Conservation (phyloP, 1,284 basidiomycete genomes). For the Boletus subluridellus region DNA sequence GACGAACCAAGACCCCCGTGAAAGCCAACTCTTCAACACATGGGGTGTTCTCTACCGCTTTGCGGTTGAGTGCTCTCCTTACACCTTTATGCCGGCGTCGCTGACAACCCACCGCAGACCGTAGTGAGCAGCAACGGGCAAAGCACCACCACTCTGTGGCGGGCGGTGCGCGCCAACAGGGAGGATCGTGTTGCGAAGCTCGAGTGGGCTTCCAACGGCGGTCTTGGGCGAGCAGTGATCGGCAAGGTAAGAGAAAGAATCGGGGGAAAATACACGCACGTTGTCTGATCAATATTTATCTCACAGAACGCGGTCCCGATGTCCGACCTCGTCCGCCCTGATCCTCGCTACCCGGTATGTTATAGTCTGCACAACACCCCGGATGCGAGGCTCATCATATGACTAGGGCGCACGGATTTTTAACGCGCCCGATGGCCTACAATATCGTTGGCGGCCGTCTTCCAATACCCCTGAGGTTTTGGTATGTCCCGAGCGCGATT, state of each 20-base stretch:
- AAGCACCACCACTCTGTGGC: constrained; percentile 71
- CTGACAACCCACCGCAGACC: constrained; percentile 47
- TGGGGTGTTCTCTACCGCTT: constrained; percentile 80
- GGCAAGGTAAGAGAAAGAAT: constrained; percentile 57
- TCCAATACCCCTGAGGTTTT: constrained; percentile 55
- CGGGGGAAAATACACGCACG: background rate
- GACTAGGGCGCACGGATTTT: constrained; percentile 62
- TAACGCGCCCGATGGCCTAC: constrained; percentile 74
- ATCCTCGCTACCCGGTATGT: constrained; percentile 56
- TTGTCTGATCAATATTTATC: constrained; percentile 23
- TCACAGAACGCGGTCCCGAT: constrained; percentile 69
- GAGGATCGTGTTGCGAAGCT: constrained; percentile 81
- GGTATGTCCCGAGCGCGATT: constrained; percentile 43
- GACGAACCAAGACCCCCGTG: constrained; percentile 79
- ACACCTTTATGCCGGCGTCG: constrained; percentile 12
- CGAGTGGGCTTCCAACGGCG: constrained; percentile 76
- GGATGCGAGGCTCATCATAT: constrained; percentile 18
- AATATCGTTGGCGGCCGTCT: constrained; percentile 72
- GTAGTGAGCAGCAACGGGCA: constrained; percentile 57
- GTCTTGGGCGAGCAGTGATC: constrained; percentile 75
- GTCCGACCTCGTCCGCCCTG: constrained; percentile 70
- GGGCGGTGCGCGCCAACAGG: constrained; percentile 71
- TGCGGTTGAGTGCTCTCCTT: constrained; percentile 46
- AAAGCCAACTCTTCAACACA: constrained; percentile 74
- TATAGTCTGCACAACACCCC: constrained; percentile 1